These are phyloP conservation scores for Tetracentron sinense DNA, from an alignment of 164 flowering plant species.

Conservation along the genomic window DNA sequence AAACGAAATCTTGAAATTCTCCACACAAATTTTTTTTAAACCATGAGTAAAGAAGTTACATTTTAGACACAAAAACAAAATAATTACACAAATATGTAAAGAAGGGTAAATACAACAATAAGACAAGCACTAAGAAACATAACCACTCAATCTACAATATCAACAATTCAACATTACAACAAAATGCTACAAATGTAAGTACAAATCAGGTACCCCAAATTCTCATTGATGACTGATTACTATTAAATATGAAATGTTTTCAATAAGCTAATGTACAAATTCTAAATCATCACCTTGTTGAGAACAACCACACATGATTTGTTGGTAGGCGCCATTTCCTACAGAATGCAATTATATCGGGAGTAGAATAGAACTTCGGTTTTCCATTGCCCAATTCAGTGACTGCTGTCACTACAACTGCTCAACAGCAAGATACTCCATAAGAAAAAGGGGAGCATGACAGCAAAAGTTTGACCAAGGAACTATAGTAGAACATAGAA, in stretches of 20 bases:
- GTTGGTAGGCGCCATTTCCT: conserved; percentile 92
- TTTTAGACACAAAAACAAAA: no score
- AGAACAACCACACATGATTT: conserved; percentile 94
- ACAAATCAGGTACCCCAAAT: no score
- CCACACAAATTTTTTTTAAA: no score
- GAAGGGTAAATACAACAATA: no score
- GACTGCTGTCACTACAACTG: conserved; percentile 97
- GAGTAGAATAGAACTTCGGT: conserved; percentile 91
- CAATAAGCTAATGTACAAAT: conserved; percentile 3
- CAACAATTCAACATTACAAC: no score
- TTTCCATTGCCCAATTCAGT: conserved; percentile 86
- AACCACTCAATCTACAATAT: no score
- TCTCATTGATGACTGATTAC: not conserved
- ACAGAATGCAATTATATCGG: conserved; percentile 89
- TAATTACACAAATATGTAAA: no score
- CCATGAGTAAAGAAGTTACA: no score
- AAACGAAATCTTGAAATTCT: no score
- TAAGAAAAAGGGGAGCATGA: conserved; percentile 3
- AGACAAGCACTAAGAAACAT: no score
- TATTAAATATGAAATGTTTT: not conserved
- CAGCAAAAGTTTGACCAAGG: not conserved
- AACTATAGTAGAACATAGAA: not conserved
- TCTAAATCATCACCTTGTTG: conserved; percentile 59
- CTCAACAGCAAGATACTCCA: conserved; percentile 15
- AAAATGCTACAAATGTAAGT: no score